Evolutionary conservation across 2,329 filamentous ascomycete genomes (phyloP).

Genomic region (Alternaria postmessia): DNA sequence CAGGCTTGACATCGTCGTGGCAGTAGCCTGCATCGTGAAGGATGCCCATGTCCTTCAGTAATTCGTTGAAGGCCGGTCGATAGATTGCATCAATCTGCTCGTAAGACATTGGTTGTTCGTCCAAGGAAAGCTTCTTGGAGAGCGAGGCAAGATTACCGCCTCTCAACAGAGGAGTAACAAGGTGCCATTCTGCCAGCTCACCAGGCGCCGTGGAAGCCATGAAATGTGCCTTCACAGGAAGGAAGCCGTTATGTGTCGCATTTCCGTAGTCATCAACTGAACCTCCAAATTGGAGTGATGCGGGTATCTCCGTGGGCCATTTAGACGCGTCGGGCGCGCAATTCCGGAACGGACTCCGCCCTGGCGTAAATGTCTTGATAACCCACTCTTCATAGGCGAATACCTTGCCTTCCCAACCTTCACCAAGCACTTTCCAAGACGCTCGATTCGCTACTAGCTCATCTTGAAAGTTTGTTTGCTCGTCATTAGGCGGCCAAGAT

Average conservation of each 20-base stretch:
- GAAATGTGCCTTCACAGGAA: constrained; percentile 29
- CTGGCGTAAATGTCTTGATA: constrained; percentile 39
- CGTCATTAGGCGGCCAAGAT: constrained; percentile 12
- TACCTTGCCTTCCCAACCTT: constrained; percentile 37
- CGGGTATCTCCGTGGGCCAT: constrained; percentile 42
- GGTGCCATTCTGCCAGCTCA: constrained; percentile 27
- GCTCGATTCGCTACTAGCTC: constrained; percentile 29
- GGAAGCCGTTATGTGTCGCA: constrained; percentile 16
- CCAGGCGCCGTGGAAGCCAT: constrained; percentile 19
- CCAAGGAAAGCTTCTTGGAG: constrained; percentile 9
- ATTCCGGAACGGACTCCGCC: constrained; percentile 36
- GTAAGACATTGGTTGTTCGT: constrained; percentile 1
- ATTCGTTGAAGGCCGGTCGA: constrained; percentile 38
- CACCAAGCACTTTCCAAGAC: constrained; percentile 30
- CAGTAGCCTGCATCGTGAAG: constrained; percentile 46
- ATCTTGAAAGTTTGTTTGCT: constrained; percentile 21
- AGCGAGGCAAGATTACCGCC: constrained; percentile 25
- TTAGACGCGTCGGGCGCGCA: constrained; percentile 23
- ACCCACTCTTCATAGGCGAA: constrained; percentile 31
- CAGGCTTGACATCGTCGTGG: constrained; percentile 50
- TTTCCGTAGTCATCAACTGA: neutral
- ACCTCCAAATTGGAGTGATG: constrained; percentile 31
- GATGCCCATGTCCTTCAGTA: constrained; percentile 32
- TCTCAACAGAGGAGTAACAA: constrained; percentile 28
- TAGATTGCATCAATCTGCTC: constrained; percentile 36